Evolutionary conservation across 208 protist species (phyloP), one percentile per base, ranked within the genome.

Genomic region (Trichomonas vaginalis): DNA sequence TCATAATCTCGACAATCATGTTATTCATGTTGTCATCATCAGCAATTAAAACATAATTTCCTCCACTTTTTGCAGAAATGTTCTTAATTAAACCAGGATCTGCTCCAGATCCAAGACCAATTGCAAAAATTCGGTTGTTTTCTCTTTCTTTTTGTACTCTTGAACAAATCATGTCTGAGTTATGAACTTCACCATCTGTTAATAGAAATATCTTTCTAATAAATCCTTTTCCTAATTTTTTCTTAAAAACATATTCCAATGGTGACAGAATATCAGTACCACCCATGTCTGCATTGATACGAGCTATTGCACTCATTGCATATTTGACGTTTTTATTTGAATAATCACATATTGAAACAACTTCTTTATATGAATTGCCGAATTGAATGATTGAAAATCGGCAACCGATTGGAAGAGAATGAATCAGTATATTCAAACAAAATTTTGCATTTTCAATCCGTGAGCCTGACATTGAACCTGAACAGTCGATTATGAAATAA

Each of bases 311-410:
- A 2, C 12, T 0, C 23, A 35, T 80, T 15, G 97, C 97, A n/a
- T 45, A 27, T 21, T 96, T 27, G 0, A 96, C 49, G 32, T 37
- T 96, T 51, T 37, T 56, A 70, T 97, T 56, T 56, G 37, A 48
- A 86, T 97, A 97, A n/a, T 23, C 35, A 23, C 92, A 95, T 6
- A 23, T n/a, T 56, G 46, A 1, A 35, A 96, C 97, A 23, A 97
- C 48, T 37, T 35, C 39, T 0, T 48, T 14, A 86, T 95, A 87
- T 35, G 0, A 12, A 21, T 96, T 95, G 12, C 97, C 97, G 95
- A 97, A 97, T 10, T 92, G 56, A 95, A 96, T 61, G 92, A 97
- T 97, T 92, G 97, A 97, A 92, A 97, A 97, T 27, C 45, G 70
- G 17, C 35, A 96, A 35, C 51, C 51, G 23, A 90, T 46, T 35